These are phyloP conservation scores for Neurospora crassa DNA, from an alignment of 2,329 filamentous ascomycete species.

Conservation along the genomic window DNA sequence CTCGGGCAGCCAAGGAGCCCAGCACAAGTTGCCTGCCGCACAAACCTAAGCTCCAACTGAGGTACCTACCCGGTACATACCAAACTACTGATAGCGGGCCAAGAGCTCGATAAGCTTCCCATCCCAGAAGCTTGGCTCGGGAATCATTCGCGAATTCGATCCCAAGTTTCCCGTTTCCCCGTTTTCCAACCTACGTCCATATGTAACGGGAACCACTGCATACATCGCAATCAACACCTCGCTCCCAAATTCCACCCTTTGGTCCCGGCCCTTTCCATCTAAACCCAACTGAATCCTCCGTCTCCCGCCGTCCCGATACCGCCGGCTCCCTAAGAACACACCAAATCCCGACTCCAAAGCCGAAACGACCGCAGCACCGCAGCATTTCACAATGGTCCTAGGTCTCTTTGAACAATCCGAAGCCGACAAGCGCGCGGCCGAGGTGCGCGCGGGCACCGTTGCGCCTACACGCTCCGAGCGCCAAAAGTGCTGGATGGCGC, in stretches of 20 bases:
- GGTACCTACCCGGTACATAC: not conserved
- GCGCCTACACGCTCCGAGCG: conserved; percentile 81
- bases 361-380: conserved; percentile 5
- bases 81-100: not conserved
- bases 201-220: no score
- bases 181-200: no score
- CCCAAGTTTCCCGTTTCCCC: not conserved
- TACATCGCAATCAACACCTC: no score
- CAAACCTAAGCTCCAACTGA: not conserved
- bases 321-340: no score
- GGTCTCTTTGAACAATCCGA: conserved; percentile 27
- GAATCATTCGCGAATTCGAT: conserved; percentile 1
- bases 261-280: no score
- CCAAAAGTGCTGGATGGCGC: conserved; percentile 76
- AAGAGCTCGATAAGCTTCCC: not conserved
- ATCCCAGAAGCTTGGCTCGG: not conserved
- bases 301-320: no score
- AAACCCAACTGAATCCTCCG: not conserved
- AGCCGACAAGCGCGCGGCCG: conserved; percentile 39
- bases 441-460: conserved; percentile 48
- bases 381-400: conserved; percentile 40
- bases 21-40: not conserved
- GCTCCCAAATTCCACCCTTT: no score
- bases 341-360: no score
- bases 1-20: not conserved